phyloP scores from a whole-genome alignment of 192 early-diverging fungal genomes.

The Cetraspora pellucida region DNA sequence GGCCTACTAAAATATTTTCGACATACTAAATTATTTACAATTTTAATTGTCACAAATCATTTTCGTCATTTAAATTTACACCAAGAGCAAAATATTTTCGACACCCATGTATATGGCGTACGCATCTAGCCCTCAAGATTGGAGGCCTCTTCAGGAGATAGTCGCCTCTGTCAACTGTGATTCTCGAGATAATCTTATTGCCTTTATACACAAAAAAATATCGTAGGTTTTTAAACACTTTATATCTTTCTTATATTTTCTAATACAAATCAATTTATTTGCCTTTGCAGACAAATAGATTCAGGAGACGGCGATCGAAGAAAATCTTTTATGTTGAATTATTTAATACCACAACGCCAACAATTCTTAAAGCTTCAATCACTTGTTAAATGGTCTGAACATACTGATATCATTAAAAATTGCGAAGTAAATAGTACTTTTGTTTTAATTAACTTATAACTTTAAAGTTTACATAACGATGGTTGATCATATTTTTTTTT shows the following conservation, averaged over 20 bases:
- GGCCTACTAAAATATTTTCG: no score
- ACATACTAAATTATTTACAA: no score
- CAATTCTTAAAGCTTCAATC: constrained; percentile 4
- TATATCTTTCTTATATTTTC: neutral
- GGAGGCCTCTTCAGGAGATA: constrained; percentile 1
- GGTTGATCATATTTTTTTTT: neutral
- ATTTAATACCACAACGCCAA: constrained; percentile 7
- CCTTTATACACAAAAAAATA: constrained; percentile 4
- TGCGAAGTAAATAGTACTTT: neutral
- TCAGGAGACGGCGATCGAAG: neutral
- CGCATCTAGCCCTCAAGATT: neutral
- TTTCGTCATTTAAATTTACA: no score
- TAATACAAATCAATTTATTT: neutral
- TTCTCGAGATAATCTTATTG: neutral
- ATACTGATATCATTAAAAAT: neutral
- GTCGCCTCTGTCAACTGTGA: constrained; percentile 8
- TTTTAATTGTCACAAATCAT: no score
- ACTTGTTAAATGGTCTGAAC: constrained; percentile 12
- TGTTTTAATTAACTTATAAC: neutral
- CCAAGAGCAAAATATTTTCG: no score
- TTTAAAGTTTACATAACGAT: neutral
- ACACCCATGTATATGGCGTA: no score
- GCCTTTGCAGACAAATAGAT: neutral
- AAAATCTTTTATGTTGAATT: neutral
- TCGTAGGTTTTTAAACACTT: neutral